These are phyloP conservation scores for Puccinia coronata DNA, from an alignment of 1,284 basidiomycete species.

Conservation along the genomic window DNA sequence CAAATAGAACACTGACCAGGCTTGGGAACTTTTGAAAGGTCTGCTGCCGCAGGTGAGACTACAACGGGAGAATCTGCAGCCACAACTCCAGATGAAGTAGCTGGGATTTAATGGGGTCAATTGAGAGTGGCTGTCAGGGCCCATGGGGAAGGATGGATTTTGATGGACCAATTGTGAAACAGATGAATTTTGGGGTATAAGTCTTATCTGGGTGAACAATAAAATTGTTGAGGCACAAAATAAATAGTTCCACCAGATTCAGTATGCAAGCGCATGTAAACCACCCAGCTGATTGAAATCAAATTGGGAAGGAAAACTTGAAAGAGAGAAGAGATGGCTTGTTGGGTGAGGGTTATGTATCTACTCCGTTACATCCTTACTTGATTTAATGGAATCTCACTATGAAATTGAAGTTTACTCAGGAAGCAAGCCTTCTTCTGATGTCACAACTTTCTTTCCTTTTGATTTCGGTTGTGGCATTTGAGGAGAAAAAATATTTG, in stretches of 20 bases:
- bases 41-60: not conserved
- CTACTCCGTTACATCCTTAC: no score
- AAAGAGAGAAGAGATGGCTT: not conserved
- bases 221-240: not conserved
- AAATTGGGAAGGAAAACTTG: not conserved
- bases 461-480: no score
- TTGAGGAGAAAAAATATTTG: no score
- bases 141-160: not conserved
- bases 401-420: no score
- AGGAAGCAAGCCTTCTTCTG: no score
- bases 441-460: no score
- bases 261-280: not conserved
- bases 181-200: not conserved
- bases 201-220: not conserved
- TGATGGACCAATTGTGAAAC: slow-evolving; percentile 22
- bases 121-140: slow-evolving; percentile 10
- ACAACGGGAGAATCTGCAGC: not conserved
- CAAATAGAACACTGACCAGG: not conserved
- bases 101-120: slow-evolving; percentile 6
- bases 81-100: slow-evolving; percentile 13
- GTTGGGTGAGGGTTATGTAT: no score
- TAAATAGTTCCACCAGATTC: not conserved
- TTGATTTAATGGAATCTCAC: no score
- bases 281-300: no score
- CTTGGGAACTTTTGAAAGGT: slow-evolving; percentile 7